A percentile compares a stretch with the other conserved stretches of the same genome.
Evolutionary conservation across 441 rosid genomes (phyloP).

Genomic region (Arabidopsis hybrid): DNA sequence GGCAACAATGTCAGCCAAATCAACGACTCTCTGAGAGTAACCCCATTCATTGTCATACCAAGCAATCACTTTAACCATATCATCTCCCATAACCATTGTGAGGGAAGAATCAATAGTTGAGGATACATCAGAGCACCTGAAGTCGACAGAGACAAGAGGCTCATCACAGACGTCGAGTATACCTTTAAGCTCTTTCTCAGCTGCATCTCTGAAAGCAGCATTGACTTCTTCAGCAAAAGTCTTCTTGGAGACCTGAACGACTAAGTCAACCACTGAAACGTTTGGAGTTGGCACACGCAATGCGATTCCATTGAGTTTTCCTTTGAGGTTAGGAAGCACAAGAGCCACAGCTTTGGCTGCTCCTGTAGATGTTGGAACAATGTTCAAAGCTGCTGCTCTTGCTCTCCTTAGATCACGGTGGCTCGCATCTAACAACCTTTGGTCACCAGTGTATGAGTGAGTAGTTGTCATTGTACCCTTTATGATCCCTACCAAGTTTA

Average conservation of each 20-base stretch:
- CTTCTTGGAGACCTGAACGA: conserved; percentile 91
- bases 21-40: conserved; percentile 92
- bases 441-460: conserved; percentile 91
- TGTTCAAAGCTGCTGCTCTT: conserved; percentile 93
- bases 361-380: conserved; percentile 95
- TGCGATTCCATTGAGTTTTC: conserved; percentile 95
- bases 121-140: conserved; percentile 85
- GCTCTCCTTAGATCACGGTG: conserved; percentile 93
- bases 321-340: conserved; percentile 90
- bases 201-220: conserved; percentile 85
- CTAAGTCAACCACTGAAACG: conserved; percentile 93
- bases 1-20: conserved; percentile 91
- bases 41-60: conserved; percentile 98
- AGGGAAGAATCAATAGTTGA: conserved; percentile 81
- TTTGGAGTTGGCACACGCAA: conserved; percentile 97
- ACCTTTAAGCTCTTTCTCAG: conserved; percentile 82
- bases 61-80: conserved; percentile 92
- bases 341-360: conserved; percentile 99
- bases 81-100: conserved; percentile 95
- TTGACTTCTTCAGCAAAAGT: conserved; percentile 97
- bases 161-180: conserved; percentile 84
- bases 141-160: conserved; percentile 88
- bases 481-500: conserved; percentile 66
- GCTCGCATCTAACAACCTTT: conserved; percentile 84
- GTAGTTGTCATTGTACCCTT: conserved; percentile 95